Evolutionary conservation across 163 green algal species (phyloP).

Genomic region (Coccomyxa subellipsoidea): DNA sequence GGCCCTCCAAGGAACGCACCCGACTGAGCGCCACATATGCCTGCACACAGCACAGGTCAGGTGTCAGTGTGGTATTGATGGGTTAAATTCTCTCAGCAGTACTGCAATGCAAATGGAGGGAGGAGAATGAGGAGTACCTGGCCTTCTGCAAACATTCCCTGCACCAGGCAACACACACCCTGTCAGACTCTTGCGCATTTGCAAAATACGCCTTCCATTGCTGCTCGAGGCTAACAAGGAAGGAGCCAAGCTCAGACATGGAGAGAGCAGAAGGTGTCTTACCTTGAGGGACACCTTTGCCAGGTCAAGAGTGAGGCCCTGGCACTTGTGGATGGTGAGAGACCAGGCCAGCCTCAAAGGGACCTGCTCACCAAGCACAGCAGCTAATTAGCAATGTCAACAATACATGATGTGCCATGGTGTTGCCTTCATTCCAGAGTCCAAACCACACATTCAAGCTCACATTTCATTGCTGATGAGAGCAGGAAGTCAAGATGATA

Average conservation of each 20-base stretch:
- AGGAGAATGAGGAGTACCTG: slow-evolving; percentile 18
- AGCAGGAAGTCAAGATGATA: background rate
- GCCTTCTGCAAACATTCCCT: slow-evolving; percentile 68
- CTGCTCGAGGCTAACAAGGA: too few relatives aligned
- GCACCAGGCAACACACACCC: slow-evolving; percentile 8
- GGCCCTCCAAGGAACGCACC: slow-evolving; percentile 55
- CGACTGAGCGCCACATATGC: slow-evolving; percentile 80
- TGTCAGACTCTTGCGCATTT: background rate
- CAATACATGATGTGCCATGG: background rate
- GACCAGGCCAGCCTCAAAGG: slow-evolving; percentile 74
- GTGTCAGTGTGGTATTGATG: too few relatives aligned
- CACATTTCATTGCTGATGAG: background rate
- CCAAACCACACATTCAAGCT: too few relatives aligned
- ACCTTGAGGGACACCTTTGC: slow-evolving; percentile 33
- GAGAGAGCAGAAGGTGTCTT: background rate
- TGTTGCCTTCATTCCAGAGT: background rate
- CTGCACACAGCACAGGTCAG: background rate
- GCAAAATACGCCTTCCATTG: too few relatives aligned
- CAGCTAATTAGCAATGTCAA: background rate
- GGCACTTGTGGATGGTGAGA: slow-evolving; percentile 74
- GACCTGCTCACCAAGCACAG: slow-evolving; percentile 36
- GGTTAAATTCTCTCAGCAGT: too few relatives aligned
- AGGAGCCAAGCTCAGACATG: background rate
- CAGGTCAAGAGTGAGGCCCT: slow-evolving; percentile 73
- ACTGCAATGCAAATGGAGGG: background rate